Percentiles rank a stretch among this genome's conserved stretches.
phyloP scores from a whole-genome alignment of 2,329 filamentous ascomycete species.

The Magnaporthiopsis rhizophila region DNA sequence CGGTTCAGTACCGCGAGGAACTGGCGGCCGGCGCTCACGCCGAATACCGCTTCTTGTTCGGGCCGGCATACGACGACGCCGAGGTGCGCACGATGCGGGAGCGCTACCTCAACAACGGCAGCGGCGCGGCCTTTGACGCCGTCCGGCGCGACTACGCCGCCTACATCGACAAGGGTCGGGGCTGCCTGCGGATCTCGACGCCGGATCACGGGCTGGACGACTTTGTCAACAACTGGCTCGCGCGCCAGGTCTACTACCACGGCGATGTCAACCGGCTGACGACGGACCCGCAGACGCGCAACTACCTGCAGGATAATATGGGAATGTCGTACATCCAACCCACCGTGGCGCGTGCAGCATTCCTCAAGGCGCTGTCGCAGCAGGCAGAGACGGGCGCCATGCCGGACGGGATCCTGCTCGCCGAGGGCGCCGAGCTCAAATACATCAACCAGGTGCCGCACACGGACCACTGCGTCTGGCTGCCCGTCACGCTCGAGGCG shows the following conservation, averaged over 20 bases:
- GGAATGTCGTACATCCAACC: slow-evolving; percentile 51
- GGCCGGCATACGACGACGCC: slow-evolving; percentile 42
- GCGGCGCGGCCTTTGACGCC: slow-evolving; percentile 35
- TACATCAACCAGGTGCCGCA: slow-evolving; percentile 56
- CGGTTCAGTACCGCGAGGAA: slow-evolving; percentile 40
- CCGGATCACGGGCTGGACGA: slow-evolving; percentile 48
- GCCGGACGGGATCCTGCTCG: slow-evolving; percentile 48
- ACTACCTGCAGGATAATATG: slow-evolving; percentile 54
- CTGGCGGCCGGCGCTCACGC: slow-evolving; percentile 30
- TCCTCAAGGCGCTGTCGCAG: slow-evolving; percentile 41
- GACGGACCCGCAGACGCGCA: slow-evolving; percentile 50
- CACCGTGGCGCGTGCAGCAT: slow-evolving; percentile 36
- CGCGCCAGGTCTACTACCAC: slow-evolving; percentile 50
- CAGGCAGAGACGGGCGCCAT: slow-evolving; percentile 47
- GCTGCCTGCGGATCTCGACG: slow-evolving; percentile 40
- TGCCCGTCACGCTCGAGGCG: slow-evolving; percentile 44
- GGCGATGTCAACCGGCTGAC: slow-evolving; percentile 51
- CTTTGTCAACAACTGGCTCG: slow-evolving; percentile 52
- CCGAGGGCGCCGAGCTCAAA: slow-evolving; percentile 47
- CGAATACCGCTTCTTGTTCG: slow-evolving; percentile 47
- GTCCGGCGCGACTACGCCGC: slow-evolving; percentile 37
- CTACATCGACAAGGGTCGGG: slow-evolving; percentile 42
- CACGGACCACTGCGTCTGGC: slow-evolving; percentile 52
- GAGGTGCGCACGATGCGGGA: slow-evolving; percentile 37
- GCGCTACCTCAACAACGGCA: slow-evolving; percentile 34